These are phyloP conservation scores for Aureobasidium sp. DNA, from an alignment of 2,329 filamentous ascomycete genomes.

Conservation along the genomic window DNA sequence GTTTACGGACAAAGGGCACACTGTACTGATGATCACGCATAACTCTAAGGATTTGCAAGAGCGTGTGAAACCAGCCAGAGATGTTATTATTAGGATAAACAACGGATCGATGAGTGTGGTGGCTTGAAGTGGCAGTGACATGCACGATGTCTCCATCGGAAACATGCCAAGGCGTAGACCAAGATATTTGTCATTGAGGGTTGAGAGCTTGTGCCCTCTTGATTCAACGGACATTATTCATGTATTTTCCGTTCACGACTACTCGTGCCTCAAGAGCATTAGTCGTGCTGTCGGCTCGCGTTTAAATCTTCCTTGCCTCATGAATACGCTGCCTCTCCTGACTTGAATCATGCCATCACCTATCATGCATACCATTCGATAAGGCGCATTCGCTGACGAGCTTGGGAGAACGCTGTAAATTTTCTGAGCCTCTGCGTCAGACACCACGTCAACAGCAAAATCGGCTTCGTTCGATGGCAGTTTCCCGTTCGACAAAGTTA, in stretches of 20 bases:
- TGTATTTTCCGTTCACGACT: background rate
- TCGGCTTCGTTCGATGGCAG: background rate
- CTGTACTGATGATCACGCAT: slow-evolving; percentile 51
- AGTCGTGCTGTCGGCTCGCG: background rate
- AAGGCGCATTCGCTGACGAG: background rate
- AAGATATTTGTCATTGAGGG: background rate
- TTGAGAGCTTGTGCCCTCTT: background rate
- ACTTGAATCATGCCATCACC: background rate
- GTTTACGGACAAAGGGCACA: slow-evolving; percentile 41
- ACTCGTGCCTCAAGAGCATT: background rate
- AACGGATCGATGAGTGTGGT: background rate
- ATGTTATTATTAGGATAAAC: background rate
- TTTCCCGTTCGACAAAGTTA: background rate
- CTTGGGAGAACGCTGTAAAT: background rate
- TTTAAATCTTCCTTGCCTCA: background rate
- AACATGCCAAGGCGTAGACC: background rate
- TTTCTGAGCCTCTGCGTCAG: background rate
- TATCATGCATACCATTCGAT: background rate
- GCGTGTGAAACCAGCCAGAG: background rate
- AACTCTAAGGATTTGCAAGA: slow-evolving; percentile 29
- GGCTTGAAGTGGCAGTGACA: background rate
- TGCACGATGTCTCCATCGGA: background rate
- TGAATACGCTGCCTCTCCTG: background rate
- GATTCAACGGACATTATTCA: background rate
- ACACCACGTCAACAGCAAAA: background rate